Conservation (phyloP, 2,329 filamentous ascomycete species). For the Lithohypha guttulata region DNA sequence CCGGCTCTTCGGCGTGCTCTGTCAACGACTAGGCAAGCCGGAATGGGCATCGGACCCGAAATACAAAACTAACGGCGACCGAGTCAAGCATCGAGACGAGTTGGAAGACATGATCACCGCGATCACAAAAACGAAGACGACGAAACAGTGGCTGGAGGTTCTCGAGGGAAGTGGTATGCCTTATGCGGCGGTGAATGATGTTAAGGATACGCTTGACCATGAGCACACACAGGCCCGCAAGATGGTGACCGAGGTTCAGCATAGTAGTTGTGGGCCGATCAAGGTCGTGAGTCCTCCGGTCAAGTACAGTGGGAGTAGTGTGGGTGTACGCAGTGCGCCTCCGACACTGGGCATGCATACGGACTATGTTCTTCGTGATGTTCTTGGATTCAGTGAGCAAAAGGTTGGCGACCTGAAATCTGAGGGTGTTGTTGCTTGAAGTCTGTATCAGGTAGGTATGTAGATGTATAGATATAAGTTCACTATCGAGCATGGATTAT, state of each 20-base stretch:
- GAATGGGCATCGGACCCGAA: slow-evolving; percentile 48
- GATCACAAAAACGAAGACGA: slow-evolving; percentile 65
- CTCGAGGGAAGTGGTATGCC: slow-evolving; percentile 90
- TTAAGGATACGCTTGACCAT: slow-evolving; percentile 73
- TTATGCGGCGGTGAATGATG: slow-evolving; percentile 88
- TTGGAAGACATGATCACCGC: slow-evolving; percentile 71
- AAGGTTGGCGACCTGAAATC: slow-evolving; percentile 54
- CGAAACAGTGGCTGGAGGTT: slow-evolving; percentile 73
- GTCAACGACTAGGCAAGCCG: slow-evolving; percentile 44
- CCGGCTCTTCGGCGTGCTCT: slow-evolving; percentile 49
- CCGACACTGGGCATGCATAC: slow-evolving; percentile 84
- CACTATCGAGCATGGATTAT: too few relatives aligned
- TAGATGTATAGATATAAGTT: too few relatives aligned
- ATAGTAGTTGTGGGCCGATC: slow-evolving; percentile 70
- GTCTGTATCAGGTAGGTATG: too few relatives aligned
- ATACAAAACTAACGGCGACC: slow-evolving; percentile 48
- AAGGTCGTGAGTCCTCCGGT: slow-evolving; percentile 89
- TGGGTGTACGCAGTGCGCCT: slow-evolving; percentile 64
- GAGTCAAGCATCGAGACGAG: slow-evolving; percentile 57
- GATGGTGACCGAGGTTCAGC: slow-evolving; percentile 85
- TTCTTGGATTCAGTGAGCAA: slow-evolving; percentile 49
- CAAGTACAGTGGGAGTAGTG: slow-evolving; percentile 78
- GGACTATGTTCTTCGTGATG: slow-evolving; percentile 56
- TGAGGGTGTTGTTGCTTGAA: slow-evolving; percentile 55
- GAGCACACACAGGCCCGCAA: slow-evolving; percentile 68